Evolutionary conservation across 179 eudicot species (phyloP).

Genomic region (Monotropa hypopitys): DNA sequence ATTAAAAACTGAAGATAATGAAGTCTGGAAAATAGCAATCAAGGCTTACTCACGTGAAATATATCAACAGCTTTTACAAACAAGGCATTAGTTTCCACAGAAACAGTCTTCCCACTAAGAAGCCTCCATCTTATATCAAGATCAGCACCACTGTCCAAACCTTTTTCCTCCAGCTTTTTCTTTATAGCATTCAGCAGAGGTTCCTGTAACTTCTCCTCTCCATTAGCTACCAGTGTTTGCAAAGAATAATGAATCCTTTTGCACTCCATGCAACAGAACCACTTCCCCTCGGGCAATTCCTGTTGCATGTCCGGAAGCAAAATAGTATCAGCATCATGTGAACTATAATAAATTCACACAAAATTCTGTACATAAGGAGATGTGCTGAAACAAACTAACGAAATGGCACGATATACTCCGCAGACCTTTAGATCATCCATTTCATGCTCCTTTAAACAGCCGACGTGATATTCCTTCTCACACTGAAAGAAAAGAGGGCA

Average conservation of each 20-base stretch:
- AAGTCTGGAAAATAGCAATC: background rate
- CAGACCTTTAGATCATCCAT: constrained; percentile 76
- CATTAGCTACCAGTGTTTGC: constrained; percentile 40
- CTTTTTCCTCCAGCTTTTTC: constrained; percentile 40
- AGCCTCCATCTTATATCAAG: constrained; percentile 83
- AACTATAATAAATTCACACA: background rate
- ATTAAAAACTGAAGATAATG: background rate
- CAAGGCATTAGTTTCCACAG: constrained; percentile 54
- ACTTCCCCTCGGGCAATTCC: constrained; percentile 84
- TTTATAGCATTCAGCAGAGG: constrained; percentile 36
- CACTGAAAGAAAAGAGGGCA: constrained; percentile 33
- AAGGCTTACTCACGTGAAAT: constrained; percentile 60
- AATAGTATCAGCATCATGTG: constrained; percentile 9
- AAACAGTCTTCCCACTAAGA: constrained; percentile 59
- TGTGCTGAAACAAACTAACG: background rate
- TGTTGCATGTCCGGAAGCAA: constrained; percentile 21
- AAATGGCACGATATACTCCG: background rate
- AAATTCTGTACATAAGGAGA: background rate
- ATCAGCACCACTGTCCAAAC: constrained; percentile 20
- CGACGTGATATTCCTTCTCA: constrained; percentile 91
- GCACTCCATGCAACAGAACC: constrained; percentile 80
- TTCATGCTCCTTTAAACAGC: constrained; percentile 67
- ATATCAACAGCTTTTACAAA: constrained; percentile 76
- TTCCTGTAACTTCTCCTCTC: constrained; percentile 47
- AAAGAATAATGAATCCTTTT: constrained; percentile 47